phyloP scores from a whole-genome alignment of 306 rosid genomes.

The Cicer judaicum region DNA sequence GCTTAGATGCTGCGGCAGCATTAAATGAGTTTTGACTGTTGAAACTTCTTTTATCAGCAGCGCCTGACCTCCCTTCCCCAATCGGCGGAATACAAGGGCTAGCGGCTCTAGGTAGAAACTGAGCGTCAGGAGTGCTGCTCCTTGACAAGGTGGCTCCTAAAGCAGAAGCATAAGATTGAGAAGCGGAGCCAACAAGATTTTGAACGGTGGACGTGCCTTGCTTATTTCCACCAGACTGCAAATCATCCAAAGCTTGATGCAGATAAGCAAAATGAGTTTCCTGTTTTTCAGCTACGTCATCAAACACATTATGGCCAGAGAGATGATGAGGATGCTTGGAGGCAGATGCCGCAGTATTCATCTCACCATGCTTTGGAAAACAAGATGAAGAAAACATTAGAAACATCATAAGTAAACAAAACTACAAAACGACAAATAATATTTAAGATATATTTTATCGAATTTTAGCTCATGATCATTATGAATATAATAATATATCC shows the following conservation, averaged over 20 bases:
- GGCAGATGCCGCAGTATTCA: constrained; percentile 53
- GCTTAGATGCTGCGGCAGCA: constrained; percentile 61
- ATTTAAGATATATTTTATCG: neutral
- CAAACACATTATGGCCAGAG: constrained; percentile 69
- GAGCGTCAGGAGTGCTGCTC: constrained; percentile 94
- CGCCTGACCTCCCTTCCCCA: constrained; percentile 76
- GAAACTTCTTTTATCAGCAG: constrained; percentile 66
- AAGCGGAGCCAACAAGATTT: constrained; percentile 65
- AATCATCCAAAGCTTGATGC: constrained; percentile 66
- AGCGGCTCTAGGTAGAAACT: constrained; percentile 81
- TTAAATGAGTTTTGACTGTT: constrained; percentile 69
- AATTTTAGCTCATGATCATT: constrained; percentile 20
- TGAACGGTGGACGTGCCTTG: constrained; percentile 63
- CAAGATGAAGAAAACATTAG: constrained; percentile 29
- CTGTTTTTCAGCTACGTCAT: constrained; percentile 61
- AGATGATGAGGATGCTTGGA: constrained; percentile 72
- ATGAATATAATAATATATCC: constrained; percentile 19
- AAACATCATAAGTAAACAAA: neutral
- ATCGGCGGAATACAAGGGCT: constrained; percentile 94
- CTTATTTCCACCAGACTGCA: constrained; percentile 63
- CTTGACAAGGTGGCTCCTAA: constrained; percentile 86
- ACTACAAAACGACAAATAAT: neutral
- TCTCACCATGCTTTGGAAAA: constrained; percentile 43
- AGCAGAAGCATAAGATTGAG: constrained; percentile 82
- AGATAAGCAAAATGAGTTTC: constrained; percentile 63